These are phyloP conservation scores for Gorgonomyces haynaldii DNA, from an alignment of 192 early-diverging fungal species.

Conservation along the genomic window DNA sequence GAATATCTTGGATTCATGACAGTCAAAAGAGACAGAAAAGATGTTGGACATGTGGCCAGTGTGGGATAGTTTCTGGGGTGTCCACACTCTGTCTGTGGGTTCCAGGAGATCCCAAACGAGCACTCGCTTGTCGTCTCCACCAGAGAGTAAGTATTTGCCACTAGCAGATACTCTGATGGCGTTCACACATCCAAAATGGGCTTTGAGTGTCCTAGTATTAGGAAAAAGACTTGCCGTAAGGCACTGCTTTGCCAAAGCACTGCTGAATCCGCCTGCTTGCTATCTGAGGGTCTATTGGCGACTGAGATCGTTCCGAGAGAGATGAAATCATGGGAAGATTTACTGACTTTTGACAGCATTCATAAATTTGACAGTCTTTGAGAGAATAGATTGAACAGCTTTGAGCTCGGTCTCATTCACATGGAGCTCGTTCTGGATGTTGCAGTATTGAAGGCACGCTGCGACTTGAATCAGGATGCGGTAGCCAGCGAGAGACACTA, in stretches of 20 bases:
- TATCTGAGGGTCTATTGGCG: no score
- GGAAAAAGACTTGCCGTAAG: no score
- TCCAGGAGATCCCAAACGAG: background rate
- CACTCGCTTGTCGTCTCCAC: constrained; percentile 7
- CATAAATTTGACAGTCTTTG: background rate
- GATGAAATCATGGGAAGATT: no score
- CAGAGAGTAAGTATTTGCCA: background rate
- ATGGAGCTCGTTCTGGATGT: constrained; percentile 21
- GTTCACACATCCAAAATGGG: constrained; percentile 7
- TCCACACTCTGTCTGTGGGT: background rate
- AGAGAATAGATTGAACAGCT: background rate
- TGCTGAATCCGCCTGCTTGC: no score
- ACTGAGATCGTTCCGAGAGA: no score
- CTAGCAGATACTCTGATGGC: background rate
- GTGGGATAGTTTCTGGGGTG: background rate
- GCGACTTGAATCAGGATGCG: constrained; percentile 40
- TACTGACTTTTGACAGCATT: background rate
- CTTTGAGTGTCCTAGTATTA: background rate
- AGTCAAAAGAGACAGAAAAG: constrained; percentile 1
- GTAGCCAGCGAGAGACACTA: constrained; percentile 34
- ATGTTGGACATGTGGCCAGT: constrained; percentile 5
- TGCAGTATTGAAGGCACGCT: constrained; percentile 39
- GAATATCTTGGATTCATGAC: background rate
- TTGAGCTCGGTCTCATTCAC: background rate
- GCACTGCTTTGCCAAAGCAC: no score